phyloP scores from a whole-genome alignment of 2,329 filamentous ascomycete species.

The Eutypella sp. region DNA sequence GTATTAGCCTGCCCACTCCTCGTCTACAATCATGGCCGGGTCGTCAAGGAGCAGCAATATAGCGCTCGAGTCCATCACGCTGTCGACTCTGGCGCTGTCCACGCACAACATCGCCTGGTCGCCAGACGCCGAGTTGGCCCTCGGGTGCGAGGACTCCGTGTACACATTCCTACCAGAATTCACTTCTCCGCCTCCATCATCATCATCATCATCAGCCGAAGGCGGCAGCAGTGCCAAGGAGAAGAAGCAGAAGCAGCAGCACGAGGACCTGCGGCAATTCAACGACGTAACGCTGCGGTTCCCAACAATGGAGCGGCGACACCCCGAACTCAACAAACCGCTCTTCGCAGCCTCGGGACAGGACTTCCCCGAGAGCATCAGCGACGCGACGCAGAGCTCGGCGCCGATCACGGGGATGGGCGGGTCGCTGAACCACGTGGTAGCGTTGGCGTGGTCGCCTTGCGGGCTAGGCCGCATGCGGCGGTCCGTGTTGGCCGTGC shows the following conservation, averaged over 20 bases:
- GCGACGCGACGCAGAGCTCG: constrained; percentile 35
- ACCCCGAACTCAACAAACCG: constrained; percentile 23
- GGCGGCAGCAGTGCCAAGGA: too few relatives aligned
- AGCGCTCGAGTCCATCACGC: constrained; percentile 39
- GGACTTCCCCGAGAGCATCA: constrained; percentile 22
- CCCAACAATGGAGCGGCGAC: constrained; percentile 21
- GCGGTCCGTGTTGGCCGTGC: constrained; percentile 45
- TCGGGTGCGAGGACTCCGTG: constrained; percentile 52
- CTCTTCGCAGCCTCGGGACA: constrained; percentile 22
- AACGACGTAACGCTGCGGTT: constrained; percentile 27
- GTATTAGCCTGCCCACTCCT: too few relatives aligned
- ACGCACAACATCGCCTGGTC: constrained; percentile 47
- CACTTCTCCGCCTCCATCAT: constrained; percentile 4
- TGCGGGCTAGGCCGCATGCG: constrained; percentile 50
- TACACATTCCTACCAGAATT: constrained; percentile 47
- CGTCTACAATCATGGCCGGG: too few relatives aligned
- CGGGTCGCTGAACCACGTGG: constrained; percentile 49
- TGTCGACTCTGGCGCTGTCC: constrained; percentile 40
- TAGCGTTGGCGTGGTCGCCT: constrained; percentile 53
- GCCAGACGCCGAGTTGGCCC: constrained; percentile 52
- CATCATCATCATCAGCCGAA: not conserved
- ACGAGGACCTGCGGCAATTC: constrained; percentile 23
- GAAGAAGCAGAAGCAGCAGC: too few relatives aligned
- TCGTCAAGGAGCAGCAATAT: not conserved
- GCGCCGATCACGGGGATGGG: constrained; percentile 44